Conservation (phyloP, 805 yeast species). For the Kregervanrija pseudodelftensis region DNA sequence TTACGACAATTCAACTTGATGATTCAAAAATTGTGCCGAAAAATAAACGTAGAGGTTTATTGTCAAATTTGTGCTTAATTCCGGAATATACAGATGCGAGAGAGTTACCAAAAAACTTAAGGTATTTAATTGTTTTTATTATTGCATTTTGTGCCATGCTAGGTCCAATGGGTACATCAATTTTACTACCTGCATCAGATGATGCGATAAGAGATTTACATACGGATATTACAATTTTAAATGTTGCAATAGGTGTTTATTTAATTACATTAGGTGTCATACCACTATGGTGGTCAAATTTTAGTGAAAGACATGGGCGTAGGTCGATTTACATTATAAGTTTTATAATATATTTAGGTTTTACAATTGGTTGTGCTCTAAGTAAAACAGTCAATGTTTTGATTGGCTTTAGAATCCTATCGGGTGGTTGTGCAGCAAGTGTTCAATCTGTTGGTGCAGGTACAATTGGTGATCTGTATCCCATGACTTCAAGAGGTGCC, state of each 20-base stretch:
- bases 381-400: constrained; percentile 54
- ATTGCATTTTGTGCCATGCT: constrained; percentile 69
- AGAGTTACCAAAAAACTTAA: constrained; percentile 44
- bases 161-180: constrained; percentile 89
- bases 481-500: constrained; percentile 61
- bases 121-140: constrained; percentile 49
- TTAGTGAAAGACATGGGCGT: constrained; percentile 70
- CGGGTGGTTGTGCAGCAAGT: constrained; percentile 78
- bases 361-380: constrained; percentile 66
- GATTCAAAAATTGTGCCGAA: constrained; percentile 27
- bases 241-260: constrained; percentile 76
- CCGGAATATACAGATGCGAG: constrained; percentile 75
- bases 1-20: constrained; percentile 20
- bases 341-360: constrained; percentile 54
- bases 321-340: constrained; percentile 66
- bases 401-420: constrained; percentile 60
- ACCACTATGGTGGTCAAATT: constrained; percentile 86
- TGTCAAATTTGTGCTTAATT: constrained; percentile 41
- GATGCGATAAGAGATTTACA: constrained; percentile 47
- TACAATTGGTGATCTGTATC: constrained; percentile 67
- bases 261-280: constrained; percentile 66
- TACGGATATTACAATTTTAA: constrained; percentile 55
- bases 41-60: constrained; percentile 49
- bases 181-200: constrained; percentile 70
- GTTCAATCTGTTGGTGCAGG: constrained; percentile 92